Evolutionary conservation across 306 rosid genomes (phyloP).

Genomic region (Chamaecrista fasciculata): DNA sequence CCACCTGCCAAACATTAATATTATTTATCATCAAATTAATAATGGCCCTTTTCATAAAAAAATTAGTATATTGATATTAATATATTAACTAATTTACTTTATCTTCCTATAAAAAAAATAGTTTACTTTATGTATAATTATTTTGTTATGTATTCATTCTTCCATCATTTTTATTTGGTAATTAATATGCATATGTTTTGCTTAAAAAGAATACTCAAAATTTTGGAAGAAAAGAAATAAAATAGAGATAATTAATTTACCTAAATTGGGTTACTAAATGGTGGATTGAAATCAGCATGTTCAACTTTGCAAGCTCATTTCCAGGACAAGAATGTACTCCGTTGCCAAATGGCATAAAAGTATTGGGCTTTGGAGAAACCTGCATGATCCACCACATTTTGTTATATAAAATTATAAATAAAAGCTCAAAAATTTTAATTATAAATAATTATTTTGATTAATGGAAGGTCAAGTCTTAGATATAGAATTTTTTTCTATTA

Average conservation of each 20-base stretch:
- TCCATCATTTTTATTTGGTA: too few relatives aligned
- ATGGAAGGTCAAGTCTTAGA: too few relatives aligned
- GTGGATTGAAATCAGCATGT: slow-evolving; percentile 69
- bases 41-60: too few relatives aligned
- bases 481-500: not conserved
- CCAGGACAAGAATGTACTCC: slow-evolving; percentile 94
- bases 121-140: too few relatives aligned
- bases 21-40: slow-evolving; percentile 5
- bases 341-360: slow-evolving; percentile 89
- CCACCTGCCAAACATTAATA: slow-evolving; percentile 71
- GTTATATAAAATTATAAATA: too few relatives aligned
- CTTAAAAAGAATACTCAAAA: not conserved
- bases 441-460: too few relatives aligned
- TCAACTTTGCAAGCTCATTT: slow-evolving; percentile 82
- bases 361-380: slow-evolving; percentile 70
- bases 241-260: slow-evolving; percentile 28
- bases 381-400: slow-evolving; percentile 27
- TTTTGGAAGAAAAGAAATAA: not conserved
- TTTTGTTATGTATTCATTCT: too few relatives aligned
- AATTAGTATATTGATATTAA: too few relatives aligned
- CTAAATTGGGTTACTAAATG: slow-evolving; percentile 69
- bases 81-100: too few relatives aligned
- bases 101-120: too few relatives aligned
- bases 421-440: too few relatives aligned
- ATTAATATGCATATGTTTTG: too few relatives aligned